phyloP scores from a whole-genome alignment of 805 yeast genomes.

The Torulaspora indica region DNA sequence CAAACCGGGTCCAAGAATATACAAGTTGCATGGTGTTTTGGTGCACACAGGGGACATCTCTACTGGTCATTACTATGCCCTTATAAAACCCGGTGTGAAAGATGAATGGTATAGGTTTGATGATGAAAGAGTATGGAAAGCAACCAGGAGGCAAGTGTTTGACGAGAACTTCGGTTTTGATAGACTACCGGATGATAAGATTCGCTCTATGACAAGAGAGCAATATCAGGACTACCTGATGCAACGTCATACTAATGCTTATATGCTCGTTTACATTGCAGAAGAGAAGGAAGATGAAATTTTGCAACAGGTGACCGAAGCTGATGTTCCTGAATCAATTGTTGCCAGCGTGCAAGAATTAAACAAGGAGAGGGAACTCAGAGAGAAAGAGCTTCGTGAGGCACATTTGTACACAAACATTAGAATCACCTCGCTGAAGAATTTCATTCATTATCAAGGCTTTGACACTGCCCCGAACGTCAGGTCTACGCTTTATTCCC shows the following conservation, averaged over 20 bases:
- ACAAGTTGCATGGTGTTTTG: slow-evolving; percentile 85
- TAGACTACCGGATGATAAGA: slow-evolving; percentile 45
- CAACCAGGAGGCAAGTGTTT: slow-evolving; percentile 76
- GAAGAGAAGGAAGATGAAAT: slow-evolving; percentile 53
- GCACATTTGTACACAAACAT: slow-evolving; percentile 58
- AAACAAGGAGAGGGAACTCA: slow-evolving; percentile 47
- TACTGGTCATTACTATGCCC: slow-evolving; percentile 93
- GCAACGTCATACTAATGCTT: slow-evolving; percentile 87
- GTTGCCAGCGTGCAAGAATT: slow-evolving; percentile 63
- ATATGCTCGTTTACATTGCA: slow-evolving; percentile 90
- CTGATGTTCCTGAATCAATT: slow-evolving; percentile 63
- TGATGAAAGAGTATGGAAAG: slow-evolving; percentile 90
- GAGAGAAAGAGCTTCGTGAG: slow-evolving; percentile 63
- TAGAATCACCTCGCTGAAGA: slow-evolving; percentile 49
- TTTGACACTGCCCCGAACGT: slow-evolving; percentile 74
- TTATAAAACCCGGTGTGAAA: slow-evolving; percentile 71
- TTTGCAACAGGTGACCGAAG: slow-evolving; percentile 52
- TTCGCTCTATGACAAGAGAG: slow-evolving; percentile 49
- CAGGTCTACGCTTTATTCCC: slow-evolving; percentile 42
- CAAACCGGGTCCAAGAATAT: slow-evolving; percentile 58
- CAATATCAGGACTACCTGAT: slow-evolving; percentile 61
- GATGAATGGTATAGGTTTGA: slow-evolving; percentile 88
- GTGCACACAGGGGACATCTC: slow-evolving; percentile 96
- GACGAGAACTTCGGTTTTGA: slow-evolving; percentile 90
- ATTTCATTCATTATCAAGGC: slow-evolving; percentile 60